A percentile compares a stretch with the other conserved stretches of the same genome.
Evolutionary conservation across 805 yeast genomes (phyloP).

Genomic region (Hanseniaspora thailandica): DNA sequence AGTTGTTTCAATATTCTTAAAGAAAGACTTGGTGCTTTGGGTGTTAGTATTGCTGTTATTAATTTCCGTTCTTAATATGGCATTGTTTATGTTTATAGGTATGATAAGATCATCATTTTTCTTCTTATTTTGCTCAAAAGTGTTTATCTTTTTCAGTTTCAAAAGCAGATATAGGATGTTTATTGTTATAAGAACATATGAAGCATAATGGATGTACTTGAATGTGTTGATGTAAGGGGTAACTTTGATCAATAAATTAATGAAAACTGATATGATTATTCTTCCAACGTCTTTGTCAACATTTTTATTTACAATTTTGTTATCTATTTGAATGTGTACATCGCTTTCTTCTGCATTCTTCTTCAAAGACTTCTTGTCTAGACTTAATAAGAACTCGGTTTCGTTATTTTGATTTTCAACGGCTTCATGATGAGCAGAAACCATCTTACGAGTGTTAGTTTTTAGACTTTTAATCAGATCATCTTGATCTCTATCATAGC

Average conservation of each 20-base stretch:
- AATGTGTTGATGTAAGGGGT: neutral
- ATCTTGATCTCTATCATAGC: neutral
- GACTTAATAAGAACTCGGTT: neutral
- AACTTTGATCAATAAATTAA: neutral
- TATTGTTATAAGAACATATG: neutral
- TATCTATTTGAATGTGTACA: neutral
- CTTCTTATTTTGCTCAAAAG: neutral
- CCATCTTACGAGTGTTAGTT: neutral
- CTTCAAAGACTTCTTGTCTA: neutral
- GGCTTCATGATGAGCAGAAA: neutral
- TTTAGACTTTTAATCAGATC: neutral
- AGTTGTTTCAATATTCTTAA: constrained; percentile 7
- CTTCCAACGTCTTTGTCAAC: constrained; percentile 9
- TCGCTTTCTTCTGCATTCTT: neutral
- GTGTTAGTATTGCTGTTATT: neutral
- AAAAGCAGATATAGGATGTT: neutral
- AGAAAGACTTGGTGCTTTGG: constrained; percentile 8
- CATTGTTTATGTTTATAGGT: neutral
- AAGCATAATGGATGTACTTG: neutral
- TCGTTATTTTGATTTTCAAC: neutral
- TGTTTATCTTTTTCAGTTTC: neutral
- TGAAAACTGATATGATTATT: neutral
- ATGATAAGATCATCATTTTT: neutral
- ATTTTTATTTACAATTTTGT: neutral
- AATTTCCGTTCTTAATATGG: neutral